Evolutionary conservation across 2,329 filamentous ascomycete species (phyloP).

Genomic region (Lachnellula willkommii): DNA sequence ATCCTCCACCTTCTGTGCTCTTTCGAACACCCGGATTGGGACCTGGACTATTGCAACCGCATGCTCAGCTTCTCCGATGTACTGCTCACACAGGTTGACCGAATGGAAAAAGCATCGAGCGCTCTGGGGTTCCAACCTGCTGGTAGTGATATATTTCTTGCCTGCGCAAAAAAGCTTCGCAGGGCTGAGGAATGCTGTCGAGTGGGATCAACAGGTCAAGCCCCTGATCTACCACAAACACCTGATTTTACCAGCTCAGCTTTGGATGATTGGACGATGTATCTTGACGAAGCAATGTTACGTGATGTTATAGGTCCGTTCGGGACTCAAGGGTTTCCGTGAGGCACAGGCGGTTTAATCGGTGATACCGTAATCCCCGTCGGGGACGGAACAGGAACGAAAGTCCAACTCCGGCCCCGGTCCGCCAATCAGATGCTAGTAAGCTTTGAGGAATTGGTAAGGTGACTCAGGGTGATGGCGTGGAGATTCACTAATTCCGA

Average conservation of each 20-base stretch:
- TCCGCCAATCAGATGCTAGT: background rate
- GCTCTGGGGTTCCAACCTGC: background rate
- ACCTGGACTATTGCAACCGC: conserved; percentile 32
- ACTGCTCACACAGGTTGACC: conserved; percentile 31
- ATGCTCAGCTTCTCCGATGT: conserved; percentile 29
- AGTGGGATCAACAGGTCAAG: conserved; percentile 2
- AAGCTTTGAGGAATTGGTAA: background rate
- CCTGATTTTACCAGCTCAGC: background rate
- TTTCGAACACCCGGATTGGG: conserved; percentile 36
- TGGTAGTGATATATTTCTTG: conserved; percentile 8
- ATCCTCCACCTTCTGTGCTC: conserved; percentile 35
- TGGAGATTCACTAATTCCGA: no score
- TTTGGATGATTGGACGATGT: conserved; percentile 4
- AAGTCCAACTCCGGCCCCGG: background rate
- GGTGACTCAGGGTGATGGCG: no score
- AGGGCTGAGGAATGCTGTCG: conserved; percentile 8
- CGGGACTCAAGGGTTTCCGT: background rate
- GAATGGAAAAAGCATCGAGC: conserved; percentile 18
- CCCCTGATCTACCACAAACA: background rate
- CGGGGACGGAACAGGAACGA: background rate
- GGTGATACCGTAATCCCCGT: background rate
- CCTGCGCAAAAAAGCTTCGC: background rate
- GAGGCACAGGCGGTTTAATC: background rate
- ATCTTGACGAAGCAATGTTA: conserved; percentile 14
- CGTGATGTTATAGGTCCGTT: conserved; percentile 9